A percentile compares a stretch with the other conserved stretches of the same genome.
Conservation (phyloP, 345 rosid genomes). For the Camelina sativa region DNA sequence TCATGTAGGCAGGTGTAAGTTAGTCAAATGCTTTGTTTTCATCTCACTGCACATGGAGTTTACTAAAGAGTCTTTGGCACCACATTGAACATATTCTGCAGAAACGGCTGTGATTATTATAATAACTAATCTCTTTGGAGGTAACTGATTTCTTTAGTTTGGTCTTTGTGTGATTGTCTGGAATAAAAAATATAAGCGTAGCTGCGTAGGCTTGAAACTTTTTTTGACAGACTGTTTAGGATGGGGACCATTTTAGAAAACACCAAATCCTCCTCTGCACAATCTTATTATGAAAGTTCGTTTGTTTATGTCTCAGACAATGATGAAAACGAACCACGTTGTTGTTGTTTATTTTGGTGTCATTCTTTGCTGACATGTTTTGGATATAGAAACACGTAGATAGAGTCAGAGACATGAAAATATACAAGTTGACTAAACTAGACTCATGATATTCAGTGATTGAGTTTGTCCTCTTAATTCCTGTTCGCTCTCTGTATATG, state of each 20-base stretch:
- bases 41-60: slow-evolving; percentile 45
- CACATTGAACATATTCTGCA: slow-evolving; percentile 49
- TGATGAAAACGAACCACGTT: slow-evolving; percentile 32
- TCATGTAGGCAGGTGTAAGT: slow-evolving; percentile 31
- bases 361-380: slow-evolving; percentile 31
- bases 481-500: background rate
- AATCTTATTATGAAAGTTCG: slow-evolving; percentile 35
- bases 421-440: slow-evolving; percentile 44
- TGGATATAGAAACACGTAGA: slow-evolving; percentile 35
- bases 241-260: slow-evolving; percentile 55
- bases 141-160: slow-evolving; percentile 5
- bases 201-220: slow-evolving; percentile 10
- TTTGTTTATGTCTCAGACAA: slow-evolving; percentile 45
- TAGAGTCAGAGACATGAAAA: slow-evolving; percentile 42
- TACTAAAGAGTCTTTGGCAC: slow-evolving; percentile 45
- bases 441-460: slow-evolving; percentile 51
- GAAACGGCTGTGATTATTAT: slow-evolving; percentile 37
- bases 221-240: slow-evolving; percentile 57
- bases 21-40: slow-evolving; percentile 35
- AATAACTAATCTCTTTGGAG: slow-evolving; percentile 2
- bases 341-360: slow-evolving; percentile 34
- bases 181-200: slow-evolving; percentile 1
- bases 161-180: slow-evolving; percentile 8
- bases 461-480: slow-evolving; percentile 41
- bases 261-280: slow-evolving; percentile 44